Evolutionary conservation across 495 filamentous ascomycete species (phyloP).

Genomic region (Cercophora scortea): DNA sequence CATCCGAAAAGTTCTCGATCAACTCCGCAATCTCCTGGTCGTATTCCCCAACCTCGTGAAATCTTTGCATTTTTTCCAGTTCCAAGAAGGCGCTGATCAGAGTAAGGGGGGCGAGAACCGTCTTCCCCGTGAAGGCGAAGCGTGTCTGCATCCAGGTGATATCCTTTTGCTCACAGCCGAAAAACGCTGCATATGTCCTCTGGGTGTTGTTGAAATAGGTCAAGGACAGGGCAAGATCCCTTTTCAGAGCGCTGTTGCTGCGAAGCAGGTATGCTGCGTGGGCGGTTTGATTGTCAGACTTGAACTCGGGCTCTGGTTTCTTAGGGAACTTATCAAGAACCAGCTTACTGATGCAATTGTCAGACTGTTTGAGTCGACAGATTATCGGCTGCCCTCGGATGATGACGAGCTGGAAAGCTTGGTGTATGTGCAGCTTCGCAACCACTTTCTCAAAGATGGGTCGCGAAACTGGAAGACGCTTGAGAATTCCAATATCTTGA

Average conservation of each 20-base stretch:
- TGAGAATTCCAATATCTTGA: background rate
- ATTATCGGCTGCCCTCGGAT: background rate
- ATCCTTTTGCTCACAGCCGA: background rate
- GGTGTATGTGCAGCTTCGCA: background rate
- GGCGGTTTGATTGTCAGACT: background rate
- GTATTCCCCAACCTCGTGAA: constrained; percentile 3
- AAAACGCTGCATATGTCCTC: background rate
- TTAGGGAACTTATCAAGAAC: background rate
- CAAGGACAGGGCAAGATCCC: background rate
- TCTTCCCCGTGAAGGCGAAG: background rate
- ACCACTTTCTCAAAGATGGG: background rate
- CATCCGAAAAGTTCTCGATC: constrained; percentile 4
- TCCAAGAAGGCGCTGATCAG: background rate
- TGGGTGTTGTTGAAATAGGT: background rate
- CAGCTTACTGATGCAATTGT: background rate
- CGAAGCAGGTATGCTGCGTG: background rate
- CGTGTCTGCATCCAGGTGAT: background rate
- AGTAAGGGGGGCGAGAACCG: background rate
- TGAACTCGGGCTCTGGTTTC: background rate
- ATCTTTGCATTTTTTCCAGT: background rate
- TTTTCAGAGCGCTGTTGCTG: background rate
- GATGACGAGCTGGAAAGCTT: background rate
- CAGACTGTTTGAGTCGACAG: background rate
- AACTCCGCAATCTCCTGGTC: background rate
- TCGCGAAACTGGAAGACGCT: background rate